Conservation (phyloP, 1,284 basidiomycete genomes). For the Rhodotorula sp. region DNA sequence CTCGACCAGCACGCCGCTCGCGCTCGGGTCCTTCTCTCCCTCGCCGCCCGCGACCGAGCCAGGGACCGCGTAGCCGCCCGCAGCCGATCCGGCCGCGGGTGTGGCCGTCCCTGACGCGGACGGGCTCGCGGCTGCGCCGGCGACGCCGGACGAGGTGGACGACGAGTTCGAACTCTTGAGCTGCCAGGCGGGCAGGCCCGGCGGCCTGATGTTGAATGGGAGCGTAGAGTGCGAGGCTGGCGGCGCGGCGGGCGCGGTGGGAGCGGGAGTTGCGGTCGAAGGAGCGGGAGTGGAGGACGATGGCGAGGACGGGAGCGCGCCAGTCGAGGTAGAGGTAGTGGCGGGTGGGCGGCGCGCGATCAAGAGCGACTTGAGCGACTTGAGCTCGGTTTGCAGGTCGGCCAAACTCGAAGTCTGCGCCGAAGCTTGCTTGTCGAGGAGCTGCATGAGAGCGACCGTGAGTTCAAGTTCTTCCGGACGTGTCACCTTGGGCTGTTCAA, state of each 20-base stretch:
- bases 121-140: neutral
- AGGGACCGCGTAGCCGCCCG: neutral
- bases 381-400: conserved; percentile 90
- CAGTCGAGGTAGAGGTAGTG: conserved; percentile 44
- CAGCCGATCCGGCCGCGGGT: neutral
- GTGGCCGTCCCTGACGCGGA: neutral
- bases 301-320: conserved; percentile 48
- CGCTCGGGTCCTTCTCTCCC: conserved; percentile 17
- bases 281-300: neutral
- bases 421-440: conserved; percentile 92
- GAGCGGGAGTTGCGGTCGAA: neutral
- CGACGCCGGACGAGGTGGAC: neutral
- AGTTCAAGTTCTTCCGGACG: neutral
- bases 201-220: conserved; percentile 55
- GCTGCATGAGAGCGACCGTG: conserved; percentile 55
- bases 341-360: conserved; percentile 35
- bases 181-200: conserved; percentile 87
- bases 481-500: neutral
- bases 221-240: neutral
- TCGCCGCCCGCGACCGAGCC: neutral
- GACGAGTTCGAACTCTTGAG: conserved; percentile 47
- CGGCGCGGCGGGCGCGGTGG: neutral
- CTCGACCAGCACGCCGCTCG: conserved; percentile 41
- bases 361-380: conserved; percentile 88
- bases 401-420: conserved; percentile 62